phyloP scores from a whole-genome alignment of 805 yeast species.

The Saccharomyces mikatae region DNA sequence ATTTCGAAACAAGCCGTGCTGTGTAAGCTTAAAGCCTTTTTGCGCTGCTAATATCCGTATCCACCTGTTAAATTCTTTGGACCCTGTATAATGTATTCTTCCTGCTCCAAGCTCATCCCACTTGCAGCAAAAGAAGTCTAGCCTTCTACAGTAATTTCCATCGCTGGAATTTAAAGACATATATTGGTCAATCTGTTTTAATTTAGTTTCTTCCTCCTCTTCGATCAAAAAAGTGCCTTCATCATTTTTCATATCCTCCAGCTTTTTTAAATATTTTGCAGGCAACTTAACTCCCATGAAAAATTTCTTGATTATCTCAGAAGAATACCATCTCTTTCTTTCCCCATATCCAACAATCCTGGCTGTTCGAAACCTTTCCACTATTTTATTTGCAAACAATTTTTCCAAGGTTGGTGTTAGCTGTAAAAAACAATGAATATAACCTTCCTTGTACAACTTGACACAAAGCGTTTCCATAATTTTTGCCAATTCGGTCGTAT shows the following conservation, averaged over 20 bases:
- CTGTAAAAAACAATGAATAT: slow-evolving; percentile 23
- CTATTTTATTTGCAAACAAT: slow-evolving; percentile 7
- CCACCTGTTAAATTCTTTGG: slow-evolving; percentile 27
- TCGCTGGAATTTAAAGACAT: slow-evolving; percentile 16
- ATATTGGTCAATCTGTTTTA: slow-evolving; percentile 13
- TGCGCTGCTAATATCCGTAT: slow-evolving; percentile 20
- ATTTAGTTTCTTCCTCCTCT: not conserved
- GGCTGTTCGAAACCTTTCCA: slow-evolving; percentile 7
- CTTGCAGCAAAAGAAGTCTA: slow-evolving; percentile 26
- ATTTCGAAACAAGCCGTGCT: slow-evolving; percentile 26
- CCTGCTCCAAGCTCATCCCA: slow-evolving; percentile 30
- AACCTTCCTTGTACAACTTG: slow-evolving; percentile 12
- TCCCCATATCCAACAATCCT: not conserved
- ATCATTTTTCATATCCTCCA: not conserved
- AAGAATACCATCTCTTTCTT: not conserved
- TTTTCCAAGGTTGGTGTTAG: slow-evolving; percentile 9
- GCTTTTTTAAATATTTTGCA: not conserved
- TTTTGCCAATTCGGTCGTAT: slow-evolving; percentile 12
- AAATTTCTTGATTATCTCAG: slow-evolving; percentile 10
- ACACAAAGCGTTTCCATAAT: slow-evolving; percentile 17
- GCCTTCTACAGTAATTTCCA: slow-evolving; percentile 20
- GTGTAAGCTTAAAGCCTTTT: slow-evolving; percentile 24
- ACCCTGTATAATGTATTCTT: slow-evolving; percentile 28
- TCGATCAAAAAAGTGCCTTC: not conserved
- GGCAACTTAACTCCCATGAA: slow-evolving; percentile 17